Conservation (phyloP, 441 rosid species). For the Jatropha multifida region DNA sequence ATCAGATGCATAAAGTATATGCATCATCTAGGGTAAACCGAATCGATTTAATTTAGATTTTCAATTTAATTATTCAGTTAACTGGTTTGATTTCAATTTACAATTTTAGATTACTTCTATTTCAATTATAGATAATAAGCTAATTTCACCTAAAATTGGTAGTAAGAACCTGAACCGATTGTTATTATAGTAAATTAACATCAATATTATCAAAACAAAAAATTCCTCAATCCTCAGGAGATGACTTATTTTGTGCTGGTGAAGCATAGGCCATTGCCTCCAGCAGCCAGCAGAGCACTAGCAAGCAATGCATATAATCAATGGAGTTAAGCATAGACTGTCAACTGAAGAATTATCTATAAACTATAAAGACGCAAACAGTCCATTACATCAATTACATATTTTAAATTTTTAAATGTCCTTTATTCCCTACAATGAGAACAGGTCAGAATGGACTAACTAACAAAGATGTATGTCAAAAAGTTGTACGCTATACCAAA, state of each 20-base stretch:
- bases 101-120: too few species aligned
- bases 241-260: too few species aligned
- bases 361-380: slow-evolving; percentile 3
- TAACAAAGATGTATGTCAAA: slow-evolving; percentile 15
- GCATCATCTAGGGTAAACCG: too few species aligned
- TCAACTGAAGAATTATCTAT: not conserved
- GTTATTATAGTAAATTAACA: too few species aligned
- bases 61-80: too few species aligned
- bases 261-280: not conserved
- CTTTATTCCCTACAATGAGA: slow-evolving; percentile 31
- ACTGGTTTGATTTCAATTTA: too few species aligned
- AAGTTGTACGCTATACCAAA: slow-evolving; percentile 20
- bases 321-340: not conserved
- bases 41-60: too few species aligned
- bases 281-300: not conserved
- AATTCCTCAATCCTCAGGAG: not conserved
- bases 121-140: too few species aligned
- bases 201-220: too few species aligned
- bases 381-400: slow-evolving; percentile 13
- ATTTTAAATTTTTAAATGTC: slow-evolving; percentile 21
- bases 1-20: too few species aligned
- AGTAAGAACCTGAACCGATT: too few species aligned
- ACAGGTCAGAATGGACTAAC: slow-evolving; percentile 30
- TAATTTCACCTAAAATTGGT: too few species aligned
- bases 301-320: not conserved